Base-by-base conservation (phyloP, 2,329 filamentous ascomycete genomes). In the Diplocarpon rosae region DNA sequence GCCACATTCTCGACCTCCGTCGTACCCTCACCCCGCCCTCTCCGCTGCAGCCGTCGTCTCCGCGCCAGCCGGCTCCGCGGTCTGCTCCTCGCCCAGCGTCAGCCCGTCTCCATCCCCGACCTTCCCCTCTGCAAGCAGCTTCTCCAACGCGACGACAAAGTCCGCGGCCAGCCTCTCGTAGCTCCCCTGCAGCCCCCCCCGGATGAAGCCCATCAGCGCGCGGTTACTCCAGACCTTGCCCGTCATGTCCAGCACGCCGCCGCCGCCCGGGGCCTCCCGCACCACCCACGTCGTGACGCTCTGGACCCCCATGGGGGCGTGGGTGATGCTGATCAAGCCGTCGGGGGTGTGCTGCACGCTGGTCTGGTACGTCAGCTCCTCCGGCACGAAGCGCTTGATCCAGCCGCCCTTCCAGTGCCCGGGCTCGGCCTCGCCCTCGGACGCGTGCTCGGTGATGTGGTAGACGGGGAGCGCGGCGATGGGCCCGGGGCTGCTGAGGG, bases 211-310 rank as follows among this genome's bases (percentile, higher is more conserved):
- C 1, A 79, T 72, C 66, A 90, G 73, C 50, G 90, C 68, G 47
- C 85, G 66, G 58, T 87, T 89, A 65, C 85, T 92, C 46, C 75
- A 74, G 66, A 93, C 78, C 52, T 85, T 79, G 38, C 89, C 80
- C 52, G 89, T 85, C 66, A 93, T 85, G 14, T 83, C 74, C 38
- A 94, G 67, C 58, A 89, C 90, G 14, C 92, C 67, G 0, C 85
- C 85, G 5, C 78, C 80, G 0, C 84, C 85, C 5, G 30, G n/a
- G 11, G 76, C 80, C 60, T 90, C 84, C n/a, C 78, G 82, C 0
- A 80, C 77, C 31, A 81, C 64, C 31, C 74, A 77, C 5, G 85
- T 85, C 35, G 76, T 78, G 5, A 93, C 70, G 16, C 70, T 78
- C 41, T 55, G 43, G 1, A 60, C 55, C 0, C 57, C 57, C 56